phyloP scores from a whole-genome alignment of 2,329 filamentous ascomycete species.

The Tolypocladium paradoxum region DNA sequence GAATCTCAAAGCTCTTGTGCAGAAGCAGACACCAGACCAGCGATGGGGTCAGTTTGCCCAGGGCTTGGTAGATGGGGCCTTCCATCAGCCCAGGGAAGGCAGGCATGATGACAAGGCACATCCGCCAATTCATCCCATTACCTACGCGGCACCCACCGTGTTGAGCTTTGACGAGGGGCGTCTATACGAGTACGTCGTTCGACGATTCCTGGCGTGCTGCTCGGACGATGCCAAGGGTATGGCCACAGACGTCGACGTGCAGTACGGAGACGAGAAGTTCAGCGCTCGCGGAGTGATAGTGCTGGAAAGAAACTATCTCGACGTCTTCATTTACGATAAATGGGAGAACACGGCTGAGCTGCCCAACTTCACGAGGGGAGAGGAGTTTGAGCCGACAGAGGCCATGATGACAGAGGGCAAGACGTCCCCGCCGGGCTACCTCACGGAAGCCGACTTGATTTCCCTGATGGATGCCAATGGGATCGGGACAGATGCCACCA shows the following conservation, averaged over 20 bases:
- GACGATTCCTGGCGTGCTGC: conserved; percentile 90
- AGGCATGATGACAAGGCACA: conserved; percentile 93
- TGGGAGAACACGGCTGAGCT: conserved; percentile 84
- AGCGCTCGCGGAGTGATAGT: conserved; percentile 75
- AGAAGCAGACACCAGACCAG: conserved; percentile 69
- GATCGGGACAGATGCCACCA: conserved; percentile 95
- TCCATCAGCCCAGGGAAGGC: conserved; percentile 71
- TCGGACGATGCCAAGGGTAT: conserved; percentile 86
- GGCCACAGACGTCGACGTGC: conserved; percentile 72
- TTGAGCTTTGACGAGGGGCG: conserved; percentile 57
- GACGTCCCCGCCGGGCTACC: conserved; percentile 71
- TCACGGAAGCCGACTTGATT: conserved; percentile 93
- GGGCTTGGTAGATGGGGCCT: conserved; percentile 61
- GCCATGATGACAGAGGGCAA: conserved; percentile 86
- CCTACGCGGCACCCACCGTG: conserved; percentile 61
- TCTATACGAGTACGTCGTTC: conserved; percentile 85
- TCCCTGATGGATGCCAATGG: conserved; percentile 97
- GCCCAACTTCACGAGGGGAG: conserved; percentile 67
- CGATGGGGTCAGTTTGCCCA: conserved; percentile 77
- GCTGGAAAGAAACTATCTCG: conserved; percentile 80
- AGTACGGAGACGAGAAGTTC: conserved; percentile 77
- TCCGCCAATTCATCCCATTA: conserved; percentile 91
- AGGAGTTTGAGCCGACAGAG: conserved; percentile 78
- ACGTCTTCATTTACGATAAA: conserved; percentile 92
- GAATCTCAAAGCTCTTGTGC: conserved; percentile 66